Conservation (phyloP, 305 asterid genomes). For the Lippia alba region DNA sequence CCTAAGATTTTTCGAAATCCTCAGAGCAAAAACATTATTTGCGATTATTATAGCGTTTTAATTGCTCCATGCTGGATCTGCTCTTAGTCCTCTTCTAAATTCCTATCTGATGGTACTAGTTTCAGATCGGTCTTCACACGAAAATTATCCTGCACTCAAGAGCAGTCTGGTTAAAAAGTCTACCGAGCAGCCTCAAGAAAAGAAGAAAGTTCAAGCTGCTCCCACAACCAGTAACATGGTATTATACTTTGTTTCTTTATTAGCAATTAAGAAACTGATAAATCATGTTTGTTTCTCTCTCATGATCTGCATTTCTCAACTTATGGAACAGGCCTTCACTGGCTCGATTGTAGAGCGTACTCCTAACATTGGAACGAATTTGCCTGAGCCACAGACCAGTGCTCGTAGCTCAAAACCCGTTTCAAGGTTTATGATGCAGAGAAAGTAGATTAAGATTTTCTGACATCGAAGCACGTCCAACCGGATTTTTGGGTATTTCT, state of each 20-base stretch:
- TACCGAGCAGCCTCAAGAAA: constrained; percentile 23
- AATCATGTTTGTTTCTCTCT: too few species aligned
- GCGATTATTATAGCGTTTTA: too few species aligned
- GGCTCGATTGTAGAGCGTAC: constrained; percentile 59
- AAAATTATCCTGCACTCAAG: constrained; percentile 31
- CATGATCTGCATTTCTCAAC: background rate
- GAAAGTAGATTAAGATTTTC: constrained; percentile 33
- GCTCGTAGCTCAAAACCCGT: constrained; percentile 54
- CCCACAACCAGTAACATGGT: constrained; percentile 37
- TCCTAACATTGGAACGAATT: constrained; percentile 37
- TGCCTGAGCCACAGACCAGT: constrained; percentile 35
- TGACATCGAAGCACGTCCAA: too few species aligned
- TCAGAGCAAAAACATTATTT: too few species aligned
- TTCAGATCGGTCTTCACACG: constrained; percentile 41
- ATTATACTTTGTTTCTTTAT: constrained; percentile 4
- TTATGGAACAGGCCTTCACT: constrained; percentile 53
- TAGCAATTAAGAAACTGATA: too few species aligned
- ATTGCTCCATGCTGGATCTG: background rate
- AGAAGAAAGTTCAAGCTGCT: constrained; percentile 46
- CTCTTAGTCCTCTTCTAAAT: background rate
- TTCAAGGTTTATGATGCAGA: constrained; percentile 65
- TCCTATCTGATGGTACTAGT: constrained; percentile 26
- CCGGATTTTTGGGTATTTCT: too few species aligned
- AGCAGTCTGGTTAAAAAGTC: constrained; percentile 34
- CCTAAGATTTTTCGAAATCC: too few species aligned